Evolutionary conservation across 2,329 filamentous ascomycete genomes (phyloP).

Genomic region (Ceratocystis huliohia): DNA sequence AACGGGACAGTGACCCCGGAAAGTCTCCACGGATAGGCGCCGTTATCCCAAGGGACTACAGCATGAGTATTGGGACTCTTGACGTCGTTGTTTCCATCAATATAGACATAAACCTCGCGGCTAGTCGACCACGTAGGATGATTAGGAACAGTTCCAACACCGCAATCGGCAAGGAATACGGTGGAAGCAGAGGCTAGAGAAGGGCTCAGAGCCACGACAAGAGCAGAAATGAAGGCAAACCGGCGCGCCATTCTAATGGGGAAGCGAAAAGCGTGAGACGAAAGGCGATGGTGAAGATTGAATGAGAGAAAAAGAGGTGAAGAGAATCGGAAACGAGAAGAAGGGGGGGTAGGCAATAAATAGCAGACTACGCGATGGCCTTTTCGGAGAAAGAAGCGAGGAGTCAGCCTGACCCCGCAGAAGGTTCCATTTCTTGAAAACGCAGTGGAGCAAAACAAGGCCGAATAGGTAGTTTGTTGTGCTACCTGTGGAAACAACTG

Average conservation of each 20-base stretch:
- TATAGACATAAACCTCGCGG: constrained; percentile 11
- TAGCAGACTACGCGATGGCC: neutral
- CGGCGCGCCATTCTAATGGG: neutral
- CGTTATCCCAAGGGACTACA: neutral
- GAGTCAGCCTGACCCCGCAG: neutral
- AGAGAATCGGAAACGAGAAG: neutral
- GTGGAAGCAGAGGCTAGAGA: neutral
- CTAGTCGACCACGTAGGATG: constrained; percentile 8
- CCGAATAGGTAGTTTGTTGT: neutral
- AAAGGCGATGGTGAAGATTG: neutral
- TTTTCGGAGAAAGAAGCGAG: too few species aligned
- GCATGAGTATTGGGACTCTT: neutral
- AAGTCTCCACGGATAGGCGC: constrained; percentile 13
- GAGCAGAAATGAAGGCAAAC: constrained; percentile 1
- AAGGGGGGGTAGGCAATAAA: neutral
- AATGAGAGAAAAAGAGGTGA: neutral
- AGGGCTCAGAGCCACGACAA: constrained; percentile 3
- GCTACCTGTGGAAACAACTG: neutral
- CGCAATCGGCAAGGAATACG: constrained; percentile 14
- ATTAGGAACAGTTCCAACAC: constrained; percentile 8
- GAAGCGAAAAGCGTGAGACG: neutral
- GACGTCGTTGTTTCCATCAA: constrained; percentile 6
- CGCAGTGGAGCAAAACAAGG: neutral
- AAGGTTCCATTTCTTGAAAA: neutral
- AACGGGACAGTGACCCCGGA: constrained; percentile 14